phyloP scores from a whole-genome alignment of 2,329 filamentous ascomycete species.

The Stagonosporopsis tanaceti region DNA sequence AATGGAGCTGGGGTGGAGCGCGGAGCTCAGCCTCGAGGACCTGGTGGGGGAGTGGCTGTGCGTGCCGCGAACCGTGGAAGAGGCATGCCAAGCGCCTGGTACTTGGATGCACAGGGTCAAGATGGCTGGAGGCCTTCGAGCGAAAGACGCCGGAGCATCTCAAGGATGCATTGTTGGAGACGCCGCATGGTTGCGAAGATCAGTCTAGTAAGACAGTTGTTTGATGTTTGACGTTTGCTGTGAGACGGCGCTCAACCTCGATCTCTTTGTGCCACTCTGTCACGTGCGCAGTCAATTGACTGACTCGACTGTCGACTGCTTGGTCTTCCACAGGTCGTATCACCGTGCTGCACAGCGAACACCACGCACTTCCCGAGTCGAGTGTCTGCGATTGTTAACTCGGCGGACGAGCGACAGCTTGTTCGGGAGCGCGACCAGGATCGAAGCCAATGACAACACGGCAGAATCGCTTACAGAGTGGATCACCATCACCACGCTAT shows the following conservation, averaged over 20 bases:
- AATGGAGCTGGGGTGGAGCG: constrained; percentile 24
- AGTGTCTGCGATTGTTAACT: constrained; percentile 6
- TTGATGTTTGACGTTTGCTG: constrained; percentile 11
- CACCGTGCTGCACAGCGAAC: background rate
- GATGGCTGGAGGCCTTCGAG: background rate
- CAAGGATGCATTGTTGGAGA: background rate
- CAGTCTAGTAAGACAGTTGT: constrained; percentile 4
- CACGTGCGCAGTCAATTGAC: constrained; percentile 4
- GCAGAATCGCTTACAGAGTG: constrained; percentile 25
- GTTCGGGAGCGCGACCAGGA: constrained; percentile 13
- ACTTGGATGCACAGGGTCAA: constrained; percentile 16
- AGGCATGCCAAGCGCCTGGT: constrained; percentile 33
- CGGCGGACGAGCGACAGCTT: constrained; percentile 12
- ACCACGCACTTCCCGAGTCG: background rate
- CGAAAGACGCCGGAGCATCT: background rate
- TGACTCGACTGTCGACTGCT: background rate
- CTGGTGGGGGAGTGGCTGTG: constrained; percentile 26
- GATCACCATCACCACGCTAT: constrained; percentile 22
- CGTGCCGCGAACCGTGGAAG: constrained; percentile 17
- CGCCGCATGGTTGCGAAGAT: constrained; percentile 3
- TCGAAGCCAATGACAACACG: constrained; percentile 22
- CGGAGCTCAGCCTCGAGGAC: constrained; percentile 35
- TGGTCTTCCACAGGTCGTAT: background rate
- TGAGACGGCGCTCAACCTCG: constrained; percentile 5
- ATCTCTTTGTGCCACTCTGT: constrained; percentile 8